phyloP scores from a whole-genome alignment of 495 filamentous ascomycete species.

The Penicillium simplicissimum region DNA sequence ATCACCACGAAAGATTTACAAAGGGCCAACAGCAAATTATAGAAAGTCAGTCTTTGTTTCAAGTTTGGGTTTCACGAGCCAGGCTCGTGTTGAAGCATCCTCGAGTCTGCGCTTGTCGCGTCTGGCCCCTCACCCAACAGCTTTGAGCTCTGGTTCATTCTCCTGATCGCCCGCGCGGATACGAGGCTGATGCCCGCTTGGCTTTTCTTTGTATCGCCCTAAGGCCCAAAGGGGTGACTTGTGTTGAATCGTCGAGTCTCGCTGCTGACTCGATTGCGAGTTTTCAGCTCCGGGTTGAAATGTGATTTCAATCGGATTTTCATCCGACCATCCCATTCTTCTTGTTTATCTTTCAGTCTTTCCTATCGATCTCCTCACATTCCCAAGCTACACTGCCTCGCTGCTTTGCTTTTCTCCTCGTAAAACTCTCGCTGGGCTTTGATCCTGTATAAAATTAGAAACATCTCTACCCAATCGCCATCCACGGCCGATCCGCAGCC shows the following conservation, averaged over 20 bases:
- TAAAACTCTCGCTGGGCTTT: background rate
- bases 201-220: background rate
- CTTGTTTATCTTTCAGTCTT: background rate
- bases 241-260: background rate
- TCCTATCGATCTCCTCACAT: background rate
- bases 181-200: background rate
- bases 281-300: background rate
- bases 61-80: background rate
- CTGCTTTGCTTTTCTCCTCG: background rate
- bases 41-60: background rate
- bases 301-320: background rate
- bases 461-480: background rate
- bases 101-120: background rate
- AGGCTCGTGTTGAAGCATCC: no score
- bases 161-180: background rate
- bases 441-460: conserved; percentile 3
- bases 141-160: no score
- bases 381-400: background rate
- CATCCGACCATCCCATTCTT: background rate
- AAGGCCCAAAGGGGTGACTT: background rate
- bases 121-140: background rate
- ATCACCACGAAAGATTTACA: background rate
- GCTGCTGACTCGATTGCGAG: background rate
- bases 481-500: background rate
- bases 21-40: no score